Base-by-base conservation (phyloP, 1,284 basidiomycete genomes). In the Earliella scabrosa region DNA sequence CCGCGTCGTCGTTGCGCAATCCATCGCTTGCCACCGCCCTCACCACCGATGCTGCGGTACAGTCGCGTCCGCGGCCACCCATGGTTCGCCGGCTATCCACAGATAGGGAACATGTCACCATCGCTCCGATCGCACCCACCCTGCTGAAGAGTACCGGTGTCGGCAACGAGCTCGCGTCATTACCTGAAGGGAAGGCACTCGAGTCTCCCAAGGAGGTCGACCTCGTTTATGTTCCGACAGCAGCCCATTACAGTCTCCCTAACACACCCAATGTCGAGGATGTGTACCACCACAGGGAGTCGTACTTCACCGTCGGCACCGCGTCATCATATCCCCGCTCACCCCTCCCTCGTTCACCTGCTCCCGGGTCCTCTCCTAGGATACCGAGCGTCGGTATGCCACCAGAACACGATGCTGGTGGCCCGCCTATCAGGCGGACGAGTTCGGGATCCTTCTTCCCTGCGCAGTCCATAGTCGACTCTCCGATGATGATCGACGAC, bases 111-210 rank as follows among this genome's bases (percentile, higher is more conserved):
- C 82, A 88, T 54, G 81, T 93, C 59, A 97, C 95, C 5, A 99
- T 98, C 61, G 95, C 95, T 13, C 91, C 94, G 44, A 96, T 99
- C 61, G 91, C 95, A 0, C 97, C 97, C 0, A 96, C 97, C 1
- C 83, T 93, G 43, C 81, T 99, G 65, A 99, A 98, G 79, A 93
- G 92, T 23, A 81, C 79, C 0, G 81, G 78, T 26, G 72, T 79
- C 3, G 81, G 77, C 9, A 79, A 83, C 52, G 75, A 79, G 41
- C 65, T 65, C 31, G 59, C 50, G 23, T 61, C 64, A 31, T 46
- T 69, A 27, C 53, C 70, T 20, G 73, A 76, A 60, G 73, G 69
- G 29, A 54, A 27, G 38, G 49, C 43, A 8, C 40, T 58, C 4
- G 45, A 52, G 10, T 55, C 59, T 9, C 56, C 61, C 4, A 66